Base-by-base conservation (phyloP, 805 yeast genomes). In the Yarrowia divulgata region DNA sequence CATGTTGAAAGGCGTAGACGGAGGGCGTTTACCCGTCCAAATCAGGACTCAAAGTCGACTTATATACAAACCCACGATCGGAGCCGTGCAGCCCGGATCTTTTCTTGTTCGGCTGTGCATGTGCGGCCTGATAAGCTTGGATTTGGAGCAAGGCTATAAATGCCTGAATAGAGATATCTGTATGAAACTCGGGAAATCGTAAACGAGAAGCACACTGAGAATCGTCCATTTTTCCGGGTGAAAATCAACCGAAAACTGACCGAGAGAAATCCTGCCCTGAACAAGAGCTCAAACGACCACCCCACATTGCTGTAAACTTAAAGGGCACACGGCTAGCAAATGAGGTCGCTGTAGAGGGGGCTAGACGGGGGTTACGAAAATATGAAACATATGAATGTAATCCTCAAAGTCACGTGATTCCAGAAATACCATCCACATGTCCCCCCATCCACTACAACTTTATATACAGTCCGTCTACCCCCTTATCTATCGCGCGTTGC, bases 21-120 rank as follows among this genome's bases (percentile, higher is more conserved):
- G 29, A 23, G 4, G 29, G 29, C 29, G 29, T 23, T 23, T 23
- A 23, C 2, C 4, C 29, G 29, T 23, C 2, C 29, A 4, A 23
- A 23, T 23, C 3, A 4, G 29, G 3, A 2, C 29, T 23, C 35
- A 48, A 14, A 32, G 39, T 37, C 29, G 57, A 48, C 52, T 50
- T 50, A 50, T 50, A 50, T 50, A 50, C 55, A 29, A 14, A 9
- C 9, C 40, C 2, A 1, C 40, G 57, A 35, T 35, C 40, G 18
- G 57, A 50, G 57, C 57, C 57, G 57, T 50, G 57, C 55, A 49
- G 55, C 52, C 52, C 35, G 52, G 19, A 43, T 43, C 46, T 9
- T 43, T 43, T 37, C 35, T 48, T 48, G 52, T 48, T 48, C 52
- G 52, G 35, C 35, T 14, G 35, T 29, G 52, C 52, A 48, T 48